Conservation (phyloP, 208 protist species). For the Leishmania amazonensis region DNA sequence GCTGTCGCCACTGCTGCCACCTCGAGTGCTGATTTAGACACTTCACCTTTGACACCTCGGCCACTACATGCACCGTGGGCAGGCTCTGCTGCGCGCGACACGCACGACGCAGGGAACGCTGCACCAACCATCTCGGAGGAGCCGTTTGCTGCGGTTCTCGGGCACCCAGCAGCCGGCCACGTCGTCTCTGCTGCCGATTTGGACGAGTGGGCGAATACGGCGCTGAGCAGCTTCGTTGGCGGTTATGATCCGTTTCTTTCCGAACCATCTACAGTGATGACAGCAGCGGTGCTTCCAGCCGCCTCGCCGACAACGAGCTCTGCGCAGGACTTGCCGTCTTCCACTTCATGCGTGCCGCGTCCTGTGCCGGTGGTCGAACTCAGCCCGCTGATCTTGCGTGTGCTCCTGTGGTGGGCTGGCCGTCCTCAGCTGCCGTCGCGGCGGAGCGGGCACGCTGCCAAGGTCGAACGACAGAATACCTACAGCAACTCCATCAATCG, state of each 20-base stretch:
- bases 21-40: background rate
- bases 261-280: constrained; percentile 5
- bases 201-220: background rate
- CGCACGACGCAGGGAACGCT: background rate
- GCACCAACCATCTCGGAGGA: background rate
- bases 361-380: constrained; percentile 14
- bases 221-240: background rate
- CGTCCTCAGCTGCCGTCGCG: constrained; percentile 17
- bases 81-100: background rate
- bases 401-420: constrained; percentile 31
- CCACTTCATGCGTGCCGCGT: background rate
- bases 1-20: background rate
- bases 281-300: background rate
- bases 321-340: background rate
- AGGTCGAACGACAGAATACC: background rate
- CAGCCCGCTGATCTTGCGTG: constrained; percentile 29
- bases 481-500: background rate
- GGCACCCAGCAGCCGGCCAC: background rate
- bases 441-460: background rate
- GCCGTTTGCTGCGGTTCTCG: background rate
- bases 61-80: background rate
- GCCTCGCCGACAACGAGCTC: constrained; percentile 4
- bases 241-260: background rate
- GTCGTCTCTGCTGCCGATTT: background rate
- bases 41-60: background rate